Percentiles rank a stretch among this genome's conserved stretches.
Conservation (phyloP, 352 stramenopile species). For the Phytophthora hibernalis region DNA sequence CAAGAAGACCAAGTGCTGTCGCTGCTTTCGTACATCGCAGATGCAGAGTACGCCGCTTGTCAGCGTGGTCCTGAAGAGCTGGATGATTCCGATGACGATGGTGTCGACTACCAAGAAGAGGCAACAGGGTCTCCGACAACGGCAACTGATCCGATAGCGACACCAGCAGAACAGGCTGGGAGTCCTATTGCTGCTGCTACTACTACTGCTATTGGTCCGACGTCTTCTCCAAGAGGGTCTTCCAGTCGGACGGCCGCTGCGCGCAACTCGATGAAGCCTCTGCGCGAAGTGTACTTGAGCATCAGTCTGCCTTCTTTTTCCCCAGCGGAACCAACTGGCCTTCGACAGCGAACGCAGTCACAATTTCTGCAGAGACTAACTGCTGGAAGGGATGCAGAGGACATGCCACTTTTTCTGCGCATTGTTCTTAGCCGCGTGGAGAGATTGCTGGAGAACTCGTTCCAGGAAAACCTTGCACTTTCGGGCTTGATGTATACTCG, state of each 20-base stretch:
- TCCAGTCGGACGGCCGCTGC: constrained; percentile 61
- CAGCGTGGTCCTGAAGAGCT: constrained; percentile 52
- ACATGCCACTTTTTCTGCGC: constrained; percentile 66
- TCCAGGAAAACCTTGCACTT: constrained; percentile 84
- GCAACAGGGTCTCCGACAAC: constrained; percentile 6
- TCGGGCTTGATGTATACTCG: constrained; percentile 81
- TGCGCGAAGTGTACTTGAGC: constrained; percentile 71
- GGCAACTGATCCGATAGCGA: not conserved
- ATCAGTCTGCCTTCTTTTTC: constrained; percentile 77
- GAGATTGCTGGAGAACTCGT: constrained; percentile 81
- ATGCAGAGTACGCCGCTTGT: constrained; percentile 82
- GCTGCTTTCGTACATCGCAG: constrained; percentile 85
- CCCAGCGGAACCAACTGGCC: constrained; percentile 46
- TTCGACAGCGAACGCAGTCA: constrained; percentile 38
- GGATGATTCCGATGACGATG: constrained; percentile 66
- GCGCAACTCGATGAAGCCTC: constrained; percentile 71
- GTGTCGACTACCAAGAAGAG: constrained; percentile 46
- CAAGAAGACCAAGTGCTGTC: constrained; percentile 81
- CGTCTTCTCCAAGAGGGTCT: constrained; percentile 31
- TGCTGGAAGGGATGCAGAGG: constrained; percentile 19
- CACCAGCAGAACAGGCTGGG: constrained; percentile 2
- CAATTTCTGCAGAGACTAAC: constrained; percentile 25
- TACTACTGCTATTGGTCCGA: constrained; percentile 3
- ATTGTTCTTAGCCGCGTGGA: constrained; percentile 81
- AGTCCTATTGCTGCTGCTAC: constrained; percentile 9